Evolutionary conservation across 2,329 filamentous ascomycete species (phyloP).

Genomic region (Calonectria leucothoes): DNA sequence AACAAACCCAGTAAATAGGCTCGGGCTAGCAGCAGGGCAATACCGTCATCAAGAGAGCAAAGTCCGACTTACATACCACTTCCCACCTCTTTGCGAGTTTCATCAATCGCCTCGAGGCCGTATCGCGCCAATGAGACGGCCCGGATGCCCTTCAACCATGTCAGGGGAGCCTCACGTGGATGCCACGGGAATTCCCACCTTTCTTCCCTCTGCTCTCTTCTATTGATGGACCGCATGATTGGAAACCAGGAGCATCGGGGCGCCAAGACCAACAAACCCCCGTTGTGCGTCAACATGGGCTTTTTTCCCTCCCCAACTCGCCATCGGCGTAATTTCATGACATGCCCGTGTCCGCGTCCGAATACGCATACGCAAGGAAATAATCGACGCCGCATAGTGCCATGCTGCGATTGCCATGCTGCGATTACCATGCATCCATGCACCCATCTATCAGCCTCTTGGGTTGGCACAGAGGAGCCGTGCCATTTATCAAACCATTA

Average conservation of each 20-base stretch:
- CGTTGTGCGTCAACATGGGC: conserved; percentile 14
- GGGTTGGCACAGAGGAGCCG: neutral
- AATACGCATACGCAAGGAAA: conserved; percentile 16
- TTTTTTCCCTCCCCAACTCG: conserved; percentile 1
- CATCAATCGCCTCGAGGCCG: conserved; percentile 32
- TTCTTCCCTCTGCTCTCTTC: neutral
- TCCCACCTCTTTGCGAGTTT: conserved; percentile 6
- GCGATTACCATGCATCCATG: conserved; percentile 6
- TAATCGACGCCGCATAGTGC: neutral
- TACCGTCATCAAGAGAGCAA: neutral
- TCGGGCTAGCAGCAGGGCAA: conserved; percentile 3
- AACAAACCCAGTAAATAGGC: conserved; percentile 8
- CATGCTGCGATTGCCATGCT: neutral
- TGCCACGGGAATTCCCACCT: neutral
- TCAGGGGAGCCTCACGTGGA: conserved; percentile 30
- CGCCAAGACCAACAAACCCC: conserved; percentile 17
- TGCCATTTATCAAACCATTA: neutral
- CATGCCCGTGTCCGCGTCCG: neutral
- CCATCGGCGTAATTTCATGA: conserved; percentile 1
- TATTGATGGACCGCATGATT: neutral
- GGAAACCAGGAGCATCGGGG: conserved; percentile 7
- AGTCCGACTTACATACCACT: conserved; percentile 2
- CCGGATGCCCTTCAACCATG: conserved; percentile 31
- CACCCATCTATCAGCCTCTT: neutral
- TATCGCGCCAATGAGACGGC: conserved; percentile 29